Conservation (phyloP, 495 filamentous ascomycete genomes). For the Aspergillus leporis region DNA sequence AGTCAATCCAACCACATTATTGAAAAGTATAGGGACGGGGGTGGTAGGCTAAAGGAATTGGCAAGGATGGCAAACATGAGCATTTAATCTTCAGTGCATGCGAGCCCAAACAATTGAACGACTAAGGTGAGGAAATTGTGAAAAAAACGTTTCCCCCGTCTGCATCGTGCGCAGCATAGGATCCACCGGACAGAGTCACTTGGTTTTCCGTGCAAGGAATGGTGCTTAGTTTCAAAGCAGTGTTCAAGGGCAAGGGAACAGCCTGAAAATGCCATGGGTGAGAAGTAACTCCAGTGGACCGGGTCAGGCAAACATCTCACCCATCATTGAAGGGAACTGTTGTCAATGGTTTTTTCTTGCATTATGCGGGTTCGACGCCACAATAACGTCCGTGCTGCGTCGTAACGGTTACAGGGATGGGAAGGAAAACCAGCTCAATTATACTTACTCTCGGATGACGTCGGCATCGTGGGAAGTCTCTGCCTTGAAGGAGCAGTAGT, state of each 20-base stretch:
- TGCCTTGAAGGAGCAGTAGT: slow-evolving; percentile 96
- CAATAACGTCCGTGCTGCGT: slow-evolving; percentile 40
- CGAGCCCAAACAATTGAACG: slow-evolving; percentile 43
- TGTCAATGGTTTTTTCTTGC: slow-evolving; percentile 27
- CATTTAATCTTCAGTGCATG: slow-evolving; percentile 39
- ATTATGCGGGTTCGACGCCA: slow-evolving; percentile 35
- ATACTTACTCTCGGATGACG: slow-evolving; percentile 99
- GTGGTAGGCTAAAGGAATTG: slow-evolving; percentile 28
- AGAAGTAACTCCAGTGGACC: slow-evolving; percentile 52
- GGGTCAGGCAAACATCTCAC: slow-evolving; percentile 55
- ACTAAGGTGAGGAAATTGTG: slow-evolving; percentile 34
- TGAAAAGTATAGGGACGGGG: slow-evolving; percentile 22
- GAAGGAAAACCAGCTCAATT: slow-evolving; percentile 63
- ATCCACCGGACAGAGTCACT: slow-evolving; percentile 34
- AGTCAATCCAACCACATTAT: slow-evolving; percentile 29
- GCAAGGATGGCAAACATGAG: slow-evolving; percentile 57
- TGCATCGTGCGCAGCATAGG: slow-evolving; percentile 37
- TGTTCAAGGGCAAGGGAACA: slow-evolving; percentile 42
- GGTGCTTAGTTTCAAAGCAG: slow-evolving; percentile 28
- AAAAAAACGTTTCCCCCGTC: slow-evolving; percentile 27
- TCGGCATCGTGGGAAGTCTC: slow-evolving; percentile 93
- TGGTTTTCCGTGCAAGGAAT: slow-evolving; percentile 33
- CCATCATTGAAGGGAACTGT: slow-evolving; percentile 46
- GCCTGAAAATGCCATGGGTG: slow-evolving; percentile 58
- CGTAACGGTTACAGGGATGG: slow-evolving; percentile 37